Evolutionary conservation across 2,329 filamentous ascomycete species (phyloP), one percentile per base, ranked within the genome.

Genomic region (Penicillium aurantiogriseum): DNA sequence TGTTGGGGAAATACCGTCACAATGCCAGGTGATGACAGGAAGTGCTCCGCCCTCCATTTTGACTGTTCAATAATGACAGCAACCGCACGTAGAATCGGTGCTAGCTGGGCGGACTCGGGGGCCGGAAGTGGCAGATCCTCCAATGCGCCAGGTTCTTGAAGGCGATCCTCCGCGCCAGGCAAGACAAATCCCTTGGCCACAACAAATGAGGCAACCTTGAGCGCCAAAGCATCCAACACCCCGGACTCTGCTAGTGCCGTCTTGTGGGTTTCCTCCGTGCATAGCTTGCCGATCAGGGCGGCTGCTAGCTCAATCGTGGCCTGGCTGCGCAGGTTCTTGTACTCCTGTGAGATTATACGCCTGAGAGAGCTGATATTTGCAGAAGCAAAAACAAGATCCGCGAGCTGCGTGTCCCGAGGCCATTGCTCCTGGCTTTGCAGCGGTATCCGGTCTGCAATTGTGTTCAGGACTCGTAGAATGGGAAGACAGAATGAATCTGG

Each of bases 11-110:
- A 89, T 11, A 90, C 83, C 21, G 87, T 84, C 55, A 90, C 76
- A 40, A 92, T 85, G 0, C 85, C 82, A 2, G 88, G 88, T 1
- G 88, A 88, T 58, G 84, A 87, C 43, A 88, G 75, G 48, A 90
- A 82, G 66, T 90, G 84, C 62, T 88, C 88, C 10, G 90, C 87
- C 54, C 91, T 85, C 73, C 88, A 90, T 64, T 87, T 88, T 0
- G 93, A 97, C 66, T 90, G 85, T 59, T 87, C 84, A 49, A 96
- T 84, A 47, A 97, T 88, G 45, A 87, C 83, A 21, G 87, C 83
- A 50, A 96, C 84, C 0, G 92, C 90, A 60, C 91, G 88, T 7
- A 97, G 77, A 19, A 96, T 83, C 10, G 86, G 85, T 2, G 86
- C 82, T 39, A 96, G 76, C 58, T 83, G 84, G 27, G 84, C 79